These are phyloP conservation scores for Clarkia xantiana DNA, from an alignment of 345 rosid genomes.

Conservation along the genomic window DNA sequence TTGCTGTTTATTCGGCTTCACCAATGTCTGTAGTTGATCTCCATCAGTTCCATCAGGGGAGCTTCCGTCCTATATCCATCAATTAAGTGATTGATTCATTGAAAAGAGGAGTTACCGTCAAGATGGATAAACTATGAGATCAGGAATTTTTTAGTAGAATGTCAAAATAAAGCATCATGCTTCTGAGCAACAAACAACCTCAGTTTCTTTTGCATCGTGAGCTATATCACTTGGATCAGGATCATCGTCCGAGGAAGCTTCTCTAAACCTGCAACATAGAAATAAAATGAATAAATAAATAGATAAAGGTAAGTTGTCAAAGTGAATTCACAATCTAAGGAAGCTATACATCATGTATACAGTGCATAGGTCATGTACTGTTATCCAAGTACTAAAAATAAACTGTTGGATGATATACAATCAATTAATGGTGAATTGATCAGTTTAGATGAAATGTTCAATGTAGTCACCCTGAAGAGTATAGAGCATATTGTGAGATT, in stretches of 20 bases:
- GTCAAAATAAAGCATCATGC: conserved; percentile 11
- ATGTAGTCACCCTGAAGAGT: no score
- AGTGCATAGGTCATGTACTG: no score
- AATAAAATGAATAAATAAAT: no score
- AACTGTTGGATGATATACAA: neutral
- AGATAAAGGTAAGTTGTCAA: neutral
- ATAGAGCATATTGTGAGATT: no score
- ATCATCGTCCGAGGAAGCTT: conserved; percentile 46
- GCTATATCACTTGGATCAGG: conserved; percentile 28
- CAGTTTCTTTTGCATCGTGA: conserved; percentile 28
- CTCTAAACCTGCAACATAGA: conserved; percentile 39
- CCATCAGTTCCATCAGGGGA: conserved; percentile 12
- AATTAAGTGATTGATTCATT: neutral
- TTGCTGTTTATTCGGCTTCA: conserved; percentile 8
- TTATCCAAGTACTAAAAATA: neutral
- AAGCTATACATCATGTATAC: neutral
- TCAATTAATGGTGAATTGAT: neutral
- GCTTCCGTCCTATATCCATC: conserved; percentile 14
- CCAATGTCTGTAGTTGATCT: conserved; percentile 4
- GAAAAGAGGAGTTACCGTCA: neutral
- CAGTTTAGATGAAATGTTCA: no score
- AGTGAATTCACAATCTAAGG: neutral
- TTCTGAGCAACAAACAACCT: conserved; percentile 13
- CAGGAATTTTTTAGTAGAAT: conserved; percentile 11
- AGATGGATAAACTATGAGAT: conserved; percentile 4